Evolutionary conservation across 2,329 filamentous ascomycete genomes (phyloP).

Genomic region (Albifimbria verrucaria): DNA sequence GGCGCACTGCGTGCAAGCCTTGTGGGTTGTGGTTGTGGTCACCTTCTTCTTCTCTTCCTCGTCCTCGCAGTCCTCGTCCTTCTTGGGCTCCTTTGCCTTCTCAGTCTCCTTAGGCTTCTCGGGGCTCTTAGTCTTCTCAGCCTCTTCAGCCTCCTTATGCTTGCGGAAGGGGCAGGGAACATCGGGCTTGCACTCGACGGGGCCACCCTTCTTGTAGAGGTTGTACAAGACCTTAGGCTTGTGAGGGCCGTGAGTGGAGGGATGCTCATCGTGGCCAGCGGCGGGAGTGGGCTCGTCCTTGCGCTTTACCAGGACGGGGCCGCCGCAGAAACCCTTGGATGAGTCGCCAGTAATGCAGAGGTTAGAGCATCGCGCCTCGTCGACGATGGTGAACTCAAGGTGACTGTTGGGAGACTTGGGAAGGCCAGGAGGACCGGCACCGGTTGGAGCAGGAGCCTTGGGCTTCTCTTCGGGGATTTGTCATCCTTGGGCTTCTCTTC

Average conservation of each 20-base stretch:
- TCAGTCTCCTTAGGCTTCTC: no score
- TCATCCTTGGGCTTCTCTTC: not conserved
- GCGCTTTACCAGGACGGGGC: slow-evolving; percentile 3
- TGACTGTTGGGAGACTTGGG: not conserved
- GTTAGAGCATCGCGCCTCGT: slow-evolving; percentile 15
- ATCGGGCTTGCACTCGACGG: not conserved
- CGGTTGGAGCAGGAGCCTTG: not conserved
- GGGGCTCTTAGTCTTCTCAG: no score
- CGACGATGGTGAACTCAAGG: slow-evolving; percentile 12
- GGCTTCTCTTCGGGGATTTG: not conserved
- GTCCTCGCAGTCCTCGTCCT: slow-evolving; percentile 1
- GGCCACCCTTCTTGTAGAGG: not conserved
- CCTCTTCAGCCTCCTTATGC: not conserved
- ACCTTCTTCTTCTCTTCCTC: slow-evolving; percentile 1
- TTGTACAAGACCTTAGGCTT: not conserved
- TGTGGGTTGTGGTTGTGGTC: no score
- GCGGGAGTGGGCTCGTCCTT: slow-evolving; percentile 10
- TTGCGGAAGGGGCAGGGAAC: not conserved
- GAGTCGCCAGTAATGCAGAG: slow-evolving; percentile 14
- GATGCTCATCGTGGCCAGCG: slow-evolving; percentile 11
- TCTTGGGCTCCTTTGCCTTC: not conserved
- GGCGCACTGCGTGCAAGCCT: not conserved
- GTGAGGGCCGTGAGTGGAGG: no score
- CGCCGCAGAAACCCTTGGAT: slow-evolving; percentile 21
- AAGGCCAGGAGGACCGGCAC: not conserved